These are phyloP conservation scores for Pisolithus albus DNA, from an alignment of 768 basidiomycete species.

Conservation along the genomic window DNA sequence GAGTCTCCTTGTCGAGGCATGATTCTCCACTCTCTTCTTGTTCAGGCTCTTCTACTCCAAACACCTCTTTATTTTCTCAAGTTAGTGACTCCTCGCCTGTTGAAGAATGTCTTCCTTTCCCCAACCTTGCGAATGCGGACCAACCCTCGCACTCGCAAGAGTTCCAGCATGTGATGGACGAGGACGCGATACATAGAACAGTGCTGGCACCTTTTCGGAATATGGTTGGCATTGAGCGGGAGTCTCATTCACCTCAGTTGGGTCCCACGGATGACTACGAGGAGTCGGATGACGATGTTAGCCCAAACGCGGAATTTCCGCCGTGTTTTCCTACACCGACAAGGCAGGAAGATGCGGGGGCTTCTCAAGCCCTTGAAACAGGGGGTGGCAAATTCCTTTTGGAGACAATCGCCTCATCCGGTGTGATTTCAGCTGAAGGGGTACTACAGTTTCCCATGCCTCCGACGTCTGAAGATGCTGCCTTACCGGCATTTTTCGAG, in stretches of 20 bases:
- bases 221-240: too few relatives aligned
- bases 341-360: not conserved
- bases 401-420: not conserved
- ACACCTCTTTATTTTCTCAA: slow-evolving; percentile 19
- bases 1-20: slow-evolving; percentile 12
- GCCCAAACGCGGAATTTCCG: not conserved
- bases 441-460: slow-evolving; percentile 19
- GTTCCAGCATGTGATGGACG: not conserved
- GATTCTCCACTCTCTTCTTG: slow-evolving; percentile 12
- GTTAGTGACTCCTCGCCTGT: slow-evolving; percentile 10
- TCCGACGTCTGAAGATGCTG: slow-evolving; percentile 7
- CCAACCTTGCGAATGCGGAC: not conserved
- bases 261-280: not conserved
- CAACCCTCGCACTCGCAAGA: not conserved
- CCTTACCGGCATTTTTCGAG: not conserved
- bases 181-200: too few relatives aligned
- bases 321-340: not conserved
- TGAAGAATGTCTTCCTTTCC: not conserved
- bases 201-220: too few relatives aligned
- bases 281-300: not conserved
- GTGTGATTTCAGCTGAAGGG: not conserved
- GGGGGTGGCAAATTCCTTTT: not conserved
- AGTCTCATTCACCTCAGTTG: not conserved
- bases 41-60: slow-evolving; percentile 17
- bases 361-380: not conserved